Percentiles rank a stretch among this genome's conserved stretches.
These are phyloP conservation scores for Podosphaera aphanis DNA, from an alignment of 2,329 filamentous ascomycete species.

Conservation along the genomic window DNA sequence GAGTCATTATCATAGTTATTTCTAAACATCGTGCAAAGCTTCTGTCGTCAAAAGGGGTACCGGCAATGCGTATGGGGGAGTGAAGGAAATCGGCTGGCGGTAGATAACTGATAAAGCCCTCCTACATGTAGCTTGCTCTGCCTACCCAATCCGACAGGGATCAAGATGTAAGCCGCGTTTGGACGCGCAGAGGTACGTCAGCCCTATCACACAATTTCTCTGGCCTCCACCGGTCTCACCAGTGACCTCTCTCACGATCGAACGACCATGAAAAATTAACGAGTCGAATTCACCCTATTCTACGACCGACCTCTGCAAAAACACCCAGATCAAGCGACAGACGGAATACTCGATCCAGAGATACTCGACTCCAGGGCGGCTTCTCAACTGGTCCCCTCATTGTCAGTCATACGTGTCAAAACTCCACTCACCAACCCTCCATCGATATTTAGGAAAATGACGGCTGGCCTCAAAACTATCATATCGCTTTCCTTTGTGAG, in stretches of 20 bases:
- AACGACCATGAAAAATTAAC: not conserved
- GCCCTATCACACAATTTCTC: not conserved
- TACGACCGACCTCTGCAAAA: no score
- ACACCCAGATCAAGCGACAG: not conserved
- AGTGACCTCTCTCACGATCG: not conserved
- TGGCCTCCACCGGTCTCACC: no score
- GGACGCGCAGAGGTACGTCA: not conserved
- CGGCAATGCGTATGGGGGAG: not conserved
- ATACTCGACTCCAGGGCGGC: no score
- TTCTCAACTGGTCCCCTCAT: not conserved
- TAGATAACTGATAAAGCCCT: not conserved
- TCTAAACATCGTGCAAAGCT: slow-evolving; percentile 60
- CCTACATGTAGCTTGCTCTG: not conserved
- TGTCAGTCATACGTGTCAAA: not conserved
- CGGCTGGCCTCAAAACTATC: slow-evolving; percentile 94
- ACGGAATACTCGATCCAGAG: not conserved
- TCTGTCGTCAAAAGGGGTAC: not conserved
- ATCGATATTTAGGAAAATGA: slow-evolving; percentile 19
- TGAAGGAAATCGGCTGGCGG: not conserved
- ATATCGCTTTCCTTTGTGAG: slow-evolving; percentile 88
- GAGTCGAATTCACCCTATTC: not conserved
- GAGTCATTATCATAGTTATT: slow-evolving; percentile 99
- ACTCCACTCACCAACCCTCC: not conserved
- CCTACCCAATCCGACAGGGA: not conserved
- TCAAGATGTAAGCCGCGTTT: slow-evolving; percentile 1